Evolutionary conservation across 2,329 filamentous ascomycete species (phyloP), one percentile per base, ranked within the genome.

Genomic region (Xylariales sp.): DNA sequence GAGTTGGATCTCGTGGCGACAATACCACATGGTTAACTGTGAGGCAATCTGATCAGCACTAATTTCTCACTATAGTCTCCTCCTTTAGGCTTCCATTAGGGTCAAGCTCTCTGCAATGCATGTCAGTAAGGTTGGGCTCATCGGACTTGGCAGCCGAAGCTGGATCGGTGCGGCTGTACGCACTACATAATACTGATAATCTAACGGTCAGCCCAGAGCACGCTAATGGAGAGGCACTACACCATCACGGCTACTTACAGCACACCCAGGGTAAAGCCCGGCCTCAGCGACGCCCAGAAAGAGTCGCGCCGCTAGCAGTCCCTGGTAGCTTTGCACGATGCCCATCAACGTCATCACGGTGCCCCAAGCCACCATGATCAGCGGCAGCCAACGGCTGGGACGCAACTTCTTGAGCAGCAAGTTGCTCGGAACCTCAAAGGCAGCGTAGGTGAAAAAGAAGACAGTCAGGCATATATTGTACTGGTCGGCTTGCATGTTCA

Each of bases 391-490:
- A 34, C 86, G 63, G 27, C 78, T 84, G 0, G 88, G 88, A 0
- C 82, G 74, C 36, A 89, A 66, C 12, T 72, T 76, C 59, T 91
- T 93, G 39, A 93, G 74, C 6, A 91, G 61, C 11, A 91, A 60
- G 51, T 93, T 93, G 39, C 82, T 88, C n/a, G 86, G 66, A 0
- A 83, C 76, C 54, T 91, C 86, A 45, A 88, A 88, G 15, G 83
- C 68, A 3, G 83, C 72, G 54, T 93, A 94, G 2, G 83, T 83
- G 45, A 91, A 77, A 68, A 91, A 93, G 67, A 94, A 93, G 43
- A 88, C 76, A 5, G 70, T 72, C 5, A 84, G 67, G 33, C 78
- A 54, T 51, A 78, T 70, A 59, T 89, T 90, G 61, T 89, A 93
- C 54, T 88, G 73, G 40, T 77, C 70, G 5, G 73, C 58, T 0